A percentile compares a stretch with the other conserved stretches of the same genome.
These are phyloP conservation scores for Cladophialophora carrionii DNA, from an alignment of 2,329 filamentous ascomycete genomes.

Conservation along the genomic window DNA sequence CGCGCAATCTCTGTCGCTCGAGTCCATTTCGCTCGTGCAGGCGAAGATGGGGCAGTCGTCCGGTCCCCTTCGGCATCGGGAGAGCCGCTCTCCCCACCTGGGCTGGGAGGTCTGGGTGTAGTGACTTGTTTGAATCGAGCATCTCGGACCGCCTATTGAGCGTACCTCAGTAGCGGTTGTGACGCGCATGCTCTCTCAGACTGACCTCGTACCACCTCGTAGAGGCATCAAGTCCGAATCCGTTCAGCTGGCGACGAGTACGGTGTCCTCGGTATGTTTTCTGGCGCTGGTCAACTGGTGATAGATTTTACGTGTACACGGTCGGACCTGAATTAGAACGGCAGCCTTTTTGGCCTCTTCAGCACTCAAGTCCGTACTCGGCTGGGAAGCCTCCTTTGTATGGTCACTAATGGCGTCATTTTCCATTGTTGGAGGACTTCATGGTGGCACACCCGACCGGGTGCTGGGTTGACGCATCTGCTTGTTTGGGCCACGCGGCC, in stretches of 20 bases:
- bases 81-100: neutral
- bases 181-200: slow-evolving; percentile 1
- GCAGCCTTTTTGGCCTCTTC: slow-evolving; percentile 33
- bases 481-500: slow-evolving; percentile 7
- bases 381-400: neutral
- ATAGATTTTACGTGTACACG: neutral
- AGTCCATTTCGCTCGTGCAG: slow-evolving; percentile 73
- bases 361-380: slow-evolving; percentile 8
- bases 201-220: slow-evolving; percentile 72
- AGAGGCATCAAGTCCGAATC: slow-evolving; percentile 69
- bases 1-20: slow-evolving; percentile 71
- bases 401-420: neutral
- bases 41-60: slow-evolving; percentile 38
- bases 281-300: slow-evolving; percentile 44
- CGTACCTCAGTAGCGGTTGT: slow-evolving; percentile 45
- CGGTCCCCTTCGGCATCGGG: neutral
- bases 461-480: neutral
- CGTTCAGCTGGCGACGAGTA: slow-evolving; percentile 69
- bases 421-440: neutral
- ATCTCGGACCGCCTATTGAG: slow-evolving; percentile 59
- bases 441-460: neutral
- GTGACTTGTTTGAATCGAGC: slow-evolving; percentile 60
- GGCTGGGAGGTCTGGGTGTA: slow-evolving; percentile 43
- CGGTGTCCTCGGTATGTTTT: slow-evolving; percentile 78
- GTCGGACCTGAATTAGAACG: slow-evolving; percentile 24